Conservation (phyloP, 1,284 basidiomycete genomes). For the Schizophyllum commune region DNA sequence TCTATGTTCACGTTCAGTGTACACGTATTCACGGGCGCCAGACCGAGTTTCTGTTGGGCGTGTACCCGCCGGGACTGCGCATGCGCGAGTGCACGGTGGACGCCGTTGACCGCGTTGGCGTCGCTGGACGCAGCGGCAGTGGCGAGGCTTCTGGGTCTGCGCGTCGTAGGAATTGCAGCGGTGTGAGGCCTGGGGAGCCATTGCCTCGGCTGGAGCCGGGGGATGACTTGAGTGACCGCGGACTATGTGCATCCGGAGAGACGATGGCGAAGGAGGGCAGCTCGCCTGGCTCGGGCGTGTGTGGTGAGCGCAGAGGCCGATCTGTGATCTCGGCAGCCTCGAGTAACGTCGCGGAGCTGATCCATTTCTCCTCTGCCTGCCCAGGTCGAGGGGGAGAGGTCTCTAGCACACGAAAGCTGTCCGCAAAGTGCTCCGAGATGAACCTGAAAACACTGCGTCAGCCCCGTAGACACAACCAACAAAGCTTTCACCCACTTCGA, state of each 20-base stretch:
- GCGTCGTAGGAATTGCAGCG: conserved; percentile 42
- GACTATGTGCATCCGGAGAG: conserved; percentile 37
- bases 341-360: conserved; percentile 65
- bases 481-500: conserved; percentile 56
- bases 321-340: conserved; percentile 37
- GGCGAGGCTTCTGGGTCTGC: conserved; percentile 30
- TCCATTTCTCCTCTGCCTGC: conserved; percentile 67
- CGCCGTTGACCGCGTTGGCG: conserved; percentile 7
- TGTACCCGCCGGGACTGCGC: conserved; percentile 18
- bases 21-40: conserved; percentile 31
- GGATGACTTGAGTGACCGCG: conserved; percentile 38
- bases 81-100: conserved; percentile 21
- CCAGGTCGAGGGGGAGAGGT: conserved; percentile 50
- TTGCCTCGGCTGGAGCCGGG: conserved; percentile 25
- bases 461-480: conserved; percentile 2
- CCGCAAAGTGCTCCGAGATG: conserved; percentile 78
- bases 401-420: conserved; percentile 59
- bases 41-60: conserved; percentile 27
- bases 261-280: conserved; percentile 38
- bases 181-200: conserved; percentile 36
- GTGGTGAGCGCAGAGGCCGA: conserved; percentile 40
- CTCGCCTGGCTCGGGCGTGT: conserved; percentile 60
- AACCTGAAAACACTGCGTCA: conserved; percentile 45
- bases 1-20: background rate
- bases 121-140: conserved; percentile 20